These are phyloP conservation scores for Colletotrichum sp. DNA, from an alignment of 2,329 filamentous ascomycete species.

Conservation along the genomic window DNA sequence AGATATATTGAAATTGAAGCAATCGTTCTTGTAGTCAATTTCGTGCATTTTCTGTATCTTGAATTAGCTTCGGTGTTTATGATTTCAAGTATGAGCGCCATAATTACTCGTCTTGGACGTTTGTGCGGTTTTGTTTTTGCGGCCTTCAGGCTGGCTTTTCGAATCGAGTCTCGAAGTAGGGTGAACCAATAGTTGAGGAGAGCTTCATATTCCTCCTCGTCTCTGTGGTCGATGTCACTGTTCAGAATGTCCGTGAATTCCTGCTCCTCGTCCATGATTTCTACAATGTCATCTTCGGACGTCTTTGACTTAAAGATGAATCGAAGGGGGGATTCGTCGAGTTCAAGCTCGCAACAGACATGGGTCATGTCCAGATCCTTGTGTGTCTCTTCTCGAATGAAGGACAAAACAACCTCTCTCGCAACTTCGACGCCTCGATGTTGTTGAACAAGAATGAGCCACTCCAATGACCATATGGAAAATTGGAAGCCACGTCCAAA, in stretches of 20 bases:
- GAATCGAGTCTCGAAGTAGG: fast-evolving
- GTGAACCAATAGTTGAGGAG: neutral
- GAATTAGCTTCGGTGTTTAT: no score
- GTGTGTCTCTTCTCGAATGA: neutral
- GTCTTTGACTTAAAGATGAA: fast-evolving
- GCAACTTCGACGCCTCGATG: neutral
- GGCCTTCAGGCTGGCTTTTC: no score
- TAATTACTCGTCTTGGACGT: no score
- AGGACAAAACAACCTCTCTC: neutral
- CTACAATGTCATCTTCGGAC: fast-evolving
- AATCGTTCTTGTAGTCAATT: neutral
- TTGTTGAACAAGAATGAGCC: neutral
- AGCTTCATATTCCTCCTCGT: fast-evolving
- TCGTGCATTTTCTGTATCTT: no score
- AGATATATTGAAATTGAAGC: no score
- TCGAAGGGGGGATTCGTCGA: neutral
- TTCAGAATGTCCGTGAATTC: neutral
- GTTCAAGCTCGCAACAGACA: neutral
- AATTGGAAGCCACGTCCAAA: no score
- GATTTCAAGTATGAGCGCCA: no score
- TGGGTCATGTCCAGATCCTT: neutral
- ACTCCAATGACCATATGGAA: neutral
- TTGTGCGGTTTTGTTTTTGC: no score
- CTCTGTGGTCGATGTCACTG: fast-evolving
- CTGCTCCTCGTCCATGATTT: neutral